Evolutionary conservation across 805 yeast genomes (phyloP).

Genomic region (Candida tibetensis): DNA sequence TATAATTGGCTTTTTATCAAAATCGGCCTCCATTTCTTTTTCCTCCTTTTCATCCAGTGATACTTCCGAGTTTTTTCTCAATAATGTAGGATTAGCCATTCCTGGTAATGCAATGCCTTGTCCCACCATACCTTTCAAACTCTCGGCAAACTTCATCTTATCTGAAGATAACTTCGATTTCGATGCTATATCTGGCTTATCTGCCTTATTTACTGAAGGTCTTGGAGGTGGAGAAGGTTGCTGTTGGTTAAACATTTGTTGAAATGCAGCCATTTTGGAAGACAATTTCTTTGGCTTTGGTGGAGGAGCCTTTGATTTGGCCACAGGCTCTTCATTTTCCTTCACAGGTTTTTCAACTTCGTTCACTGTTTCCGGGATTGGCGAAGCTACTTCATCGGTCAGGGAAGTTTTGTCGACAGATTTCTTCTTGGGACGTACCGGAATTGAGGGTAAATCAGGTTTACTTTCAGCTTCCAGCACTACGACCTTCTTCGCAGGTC

Average conservation of each 20-base stretch:
- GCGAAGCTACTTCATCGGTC: no score
- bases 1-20: conserved; percentile 7
- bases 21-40: conserved; percentile 6
- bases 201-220: background rate
- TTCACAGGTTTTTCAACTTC: background rate
- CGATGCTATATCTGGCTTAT: background rate
- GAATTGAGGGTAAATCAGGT: conserved; percentile 10
- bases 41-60: conserved; percentile 8
- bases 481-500: conserved; percentile 1
- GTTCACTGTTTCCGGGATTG: no score
- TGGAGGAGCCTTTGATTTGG: conserved; percentile 43
- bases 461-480: background rate
- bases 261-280: conserved; percentile 77
- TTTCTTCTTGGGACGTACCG: conserved; percentile 13
- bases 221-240: conserved; percentile 7
- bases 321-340: background rate
- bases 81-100: conserved; percentile 44
- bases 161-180: conserved; percentile 29
- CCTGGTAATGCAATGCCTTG: conserved; percentile 52
- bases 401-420: background rate
- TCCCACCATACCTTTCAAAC: conserved; percentile 57
- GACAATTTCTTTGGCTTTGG: conserved; percentile 77
- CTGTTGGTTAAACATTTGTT: conserved; percentile 58
- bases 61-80: conserved; percentile 10
- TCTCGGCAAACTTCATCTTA: conserved; percentile 51